phyloP scores from a whole-genome alignment of 495 filamentous ascomycete species.

The Annulohypoxylon bovei region DNA sequence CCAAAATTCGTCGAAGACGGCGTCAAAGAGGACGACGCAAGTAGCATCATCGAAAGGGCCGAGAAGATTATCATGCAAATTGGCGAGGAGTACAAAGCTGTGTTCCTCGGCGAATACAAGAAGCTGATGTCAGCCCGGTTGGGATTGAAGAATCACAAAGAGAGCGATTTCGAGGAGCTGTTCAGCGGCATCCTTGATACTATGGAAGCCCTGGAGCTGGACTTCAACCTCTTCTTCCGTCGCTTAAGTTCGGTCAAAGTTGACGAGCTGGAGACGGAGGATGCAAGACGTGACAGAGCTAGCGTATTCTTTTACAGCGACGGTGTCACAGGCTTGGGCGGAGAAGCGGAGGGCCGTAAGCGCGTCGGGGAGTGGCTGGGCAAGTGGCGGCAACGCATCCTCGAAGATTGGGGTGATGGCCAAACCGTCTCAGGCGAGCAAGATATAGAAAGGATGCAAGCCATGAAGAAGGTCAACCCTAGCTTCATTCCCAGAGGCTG shows the following conservation, averaged over 20 bases:
- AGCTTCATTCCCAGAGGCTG: constrained; percentile 90
- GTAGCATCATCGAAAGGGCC: constrained; percentile 77
- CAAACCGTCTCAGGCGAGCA: constrained; percentile 51
- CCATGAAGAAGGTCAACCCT: constrained; percentile 89
- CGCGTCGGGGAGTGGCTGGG: constrained; percentile 79
- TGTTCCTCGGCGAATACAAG: constrained; percentile 89
- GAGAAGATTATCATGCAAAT: constrained; percentile 80
- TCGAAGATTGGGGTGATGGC: constrained; percentile 72
- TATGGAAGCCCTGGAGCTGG: constrained; percentile 79
- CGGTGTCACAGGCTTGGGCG: constrained; percentile 63
- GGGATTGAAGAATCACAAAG: constrained; percentile 71
- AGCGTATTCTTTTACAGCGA: constrained; percentile 76
- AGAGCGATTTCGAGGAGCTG: constrained; percentile 78
- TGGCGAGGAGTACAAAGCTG: constrained; percentile 85
- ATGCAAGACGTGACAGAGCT: constrained; percentile 65
- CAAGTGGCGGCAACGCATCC: constrained; percentile 71
- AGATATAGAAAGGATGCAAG: constrained; percentile 69
- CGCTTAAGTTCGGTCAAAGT: constrained; percentile 69
- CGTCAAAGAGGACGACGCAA: constrained; percentile 70
- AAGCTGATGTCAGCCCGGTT: constrained; percentile 79
- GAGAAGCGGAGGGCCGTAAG: constrained; percentile 69
- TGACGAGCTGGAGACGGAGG: constrained; percentile 67
- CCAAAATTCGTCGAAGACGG: constrained; percentile 75
- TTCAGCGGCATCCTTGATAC: constrained; percentile 85
- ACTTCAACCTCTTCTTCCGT: constrained; percentile 94